phyloP scores from a whole-genome alignment of 768 basidiomycete species.

The Mycena crocata region DNA sequence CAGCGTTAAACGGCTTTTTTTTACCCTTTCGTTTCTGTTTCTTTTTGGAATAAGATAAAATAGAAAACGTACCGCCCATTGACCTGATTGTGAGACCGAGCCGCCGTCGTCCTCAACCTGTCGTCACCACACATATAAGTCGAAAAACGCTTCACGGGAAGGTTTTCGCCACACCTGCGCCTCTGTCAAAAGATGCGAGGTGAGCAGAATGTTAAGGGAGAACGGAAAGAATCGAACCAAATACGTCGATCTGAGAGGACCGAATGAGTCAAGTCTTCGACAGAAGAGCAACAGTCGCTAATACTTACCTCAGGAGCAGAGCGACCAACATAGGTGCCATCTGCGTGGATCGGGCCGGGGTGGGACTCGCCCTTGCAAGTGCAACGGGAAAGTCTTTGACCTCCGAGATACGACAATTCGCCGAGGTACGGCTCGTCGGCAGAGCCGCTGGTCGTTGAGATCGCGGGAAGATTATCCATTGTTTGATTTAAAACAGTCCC shows the following conservation, averaged over 20 bases:
- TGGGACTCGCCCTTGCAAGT: constrained; percentile 89
- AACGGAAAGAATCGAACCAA: too few species aligned
- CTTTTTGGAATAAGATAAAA: neutral
- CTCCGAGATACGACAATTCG: constrained; percentile 85
- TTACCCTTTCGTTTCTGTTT: neutral
- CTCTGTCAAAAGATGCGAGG: too few species aligned
- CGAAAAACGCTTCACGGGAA: too few species aligned
- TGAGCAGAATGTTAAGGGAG: too few species aligned
- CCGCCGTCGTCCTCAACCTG: constrained; percentile 34
- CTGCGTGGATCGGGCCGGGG: constrained; percentile 83
- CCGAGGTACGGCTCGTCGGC: constrained; percentile 55
- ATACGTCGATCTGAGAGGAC: too few species aligned
- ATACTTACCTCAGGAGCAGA: neutral
- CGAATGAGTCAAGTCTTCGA: neutral
- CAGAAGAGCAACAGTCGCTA: too few species aligned
- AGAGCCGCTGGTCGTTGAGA: constrained; percentile 69
- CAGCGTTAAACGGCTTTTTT: constrained; percentile 77
- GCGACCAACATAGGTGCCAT: constrained; percentile 73
- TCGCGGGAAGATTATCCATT: constrained; percentile 67
- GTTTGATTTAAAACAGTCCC: constrained; percentile 91
- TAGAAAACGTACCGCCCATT: constrained; percentile 74
- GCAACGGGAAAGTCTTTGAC: constrained; percentile 88
- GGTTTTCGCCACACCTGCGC: neutral
- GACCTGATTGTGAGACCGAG: constrained; percentile 87
- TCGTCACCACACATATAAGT: neutral